Percentiles rank a stretch among this genome's conserved stretches.
Evolutionary conservation across 768 basidiomycete genomes (phyloP).

Genomic region (Rhodotorula taiwanensis): DNA sequence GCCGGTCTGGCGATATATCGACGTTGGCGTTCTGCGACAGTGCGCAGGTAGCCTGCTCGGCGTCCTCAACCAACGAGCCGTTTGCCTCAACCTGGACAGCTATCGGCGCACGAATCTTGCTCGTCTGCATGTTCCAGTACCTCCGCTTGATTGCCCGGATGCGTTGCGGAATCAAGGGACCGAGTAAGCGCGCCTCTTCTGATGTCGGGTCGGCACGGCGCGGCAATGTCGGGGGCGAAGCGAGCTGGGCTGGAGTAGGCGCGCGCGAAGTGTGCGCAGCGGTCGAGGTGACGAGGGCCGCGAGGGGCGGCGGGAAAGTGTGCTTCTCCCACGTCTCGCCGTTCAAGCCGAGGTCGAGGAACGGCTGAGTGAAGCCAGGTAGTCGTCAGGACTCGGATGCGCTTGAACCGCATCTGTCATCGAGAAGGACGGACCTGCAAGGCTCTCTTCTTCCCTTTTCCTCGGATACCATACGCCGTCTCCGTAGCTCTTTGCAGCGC

Average conservation of each 20-base stretch:
- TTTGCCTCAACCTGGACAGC: background rate
- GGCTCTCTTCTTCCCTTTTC: conserved; percentile 1
- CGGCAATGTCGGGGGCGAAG: conserved; percentile 22
- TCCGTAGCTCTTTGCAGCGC: conserved; percentile 14
- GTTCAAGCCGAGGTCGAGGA: background rate
- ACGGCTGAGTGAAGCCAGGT: background rate
- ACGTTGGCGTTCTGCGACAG: background rate
- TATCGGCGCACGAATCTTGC: conserved; percentile 25
- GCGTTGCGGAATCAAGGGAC: conserved; percentile 19
- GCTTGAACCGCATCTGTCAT: background rate
- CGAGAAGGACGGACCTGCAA: conserved; percentile 9
- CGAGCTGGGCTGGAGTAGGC: conserved; percentile 15
- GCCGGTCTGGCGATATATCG: background rate
- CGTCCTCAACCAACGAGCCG: background rate
- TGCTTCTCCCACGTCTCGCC: background rate
- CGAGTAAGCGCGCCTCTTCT: conserved; percentile 36
- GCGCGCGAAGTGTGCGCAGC: conserved; percentile 19
- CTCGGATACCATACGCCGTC: conserved; percentile 23
- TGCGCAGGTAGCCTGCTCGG: background rate
- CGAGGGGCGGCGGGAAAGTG: conserved; percentile 19
- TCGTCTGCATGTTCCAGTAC: conserved; percentile 27
- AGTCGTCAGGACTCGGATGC: background rate
- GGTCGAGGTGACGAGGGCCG: conserved; percentile 26
- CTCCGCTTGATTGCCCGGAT: conserved; percentile 10
- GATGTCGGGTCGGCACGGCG: conserved; percentile 28